These are phyloP conservation scores for Eucalyptus tenuipes DNA, from an alignment of 345 rosid species.

Conservation along the genomic window DNA sequence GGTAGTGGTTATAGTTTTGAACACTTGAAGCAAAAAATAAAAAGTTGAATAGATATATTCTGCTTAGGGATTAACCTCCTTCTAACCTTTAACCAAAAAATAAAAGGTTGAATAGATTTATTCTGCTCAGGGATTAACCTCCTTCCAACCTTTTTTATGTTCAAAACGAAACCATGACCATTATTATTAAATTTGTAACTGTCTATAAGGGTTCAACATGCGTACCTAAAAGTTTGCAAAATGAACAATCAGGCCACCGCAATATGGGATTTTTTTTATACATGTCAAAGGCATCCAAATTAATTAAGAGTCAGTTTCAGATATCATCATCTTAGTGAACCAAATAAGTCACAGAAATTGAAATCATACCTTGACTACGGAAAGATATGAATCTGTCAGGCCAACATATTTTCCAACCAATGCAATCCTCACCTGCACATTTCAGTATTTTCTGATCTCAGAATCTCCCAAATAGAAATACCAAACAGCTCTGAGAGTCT, in stretches of 20 bases:
- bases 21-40: not conserved
- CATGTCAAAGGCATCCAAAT: not conserved
- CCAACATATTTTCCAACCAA: slow-evolving; percentile 98
- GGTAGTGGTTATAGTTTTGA: not conserved
- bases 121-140: not conserved
- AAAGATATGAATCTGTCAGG: slow-evolving; percentile 86
- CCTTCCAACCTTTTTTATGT: not conserved
- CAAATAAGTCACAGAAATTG: not conserved
- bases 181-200: not conserved
- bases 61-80: not conserved
- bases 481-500: not conserved
- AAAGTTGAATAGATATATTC: not conserved
- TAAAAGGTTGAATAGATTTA: not conserved
- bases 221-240: not conserved
- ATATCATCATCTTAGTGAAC: not conserved
- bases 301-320: not conserved
- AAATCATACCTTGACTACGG: slow-evolving; percentile 70
- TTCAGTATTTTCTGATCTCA: slow-evolving; percentile 2
- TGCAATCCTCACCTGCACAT: slow-evolving; percentile 76
- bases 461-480: not conserved
- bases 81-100: not conserved
- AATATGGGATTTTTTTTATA: not conserved
- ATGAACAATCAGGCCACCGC: not conserved
- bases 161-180: not conserved
- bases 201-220: not conserved